These are phyloP conservation scores for Aphanomyces euteiches DNA, from an alignment of 352 stramenopile species.

Conservation along the genomic window DNA sequence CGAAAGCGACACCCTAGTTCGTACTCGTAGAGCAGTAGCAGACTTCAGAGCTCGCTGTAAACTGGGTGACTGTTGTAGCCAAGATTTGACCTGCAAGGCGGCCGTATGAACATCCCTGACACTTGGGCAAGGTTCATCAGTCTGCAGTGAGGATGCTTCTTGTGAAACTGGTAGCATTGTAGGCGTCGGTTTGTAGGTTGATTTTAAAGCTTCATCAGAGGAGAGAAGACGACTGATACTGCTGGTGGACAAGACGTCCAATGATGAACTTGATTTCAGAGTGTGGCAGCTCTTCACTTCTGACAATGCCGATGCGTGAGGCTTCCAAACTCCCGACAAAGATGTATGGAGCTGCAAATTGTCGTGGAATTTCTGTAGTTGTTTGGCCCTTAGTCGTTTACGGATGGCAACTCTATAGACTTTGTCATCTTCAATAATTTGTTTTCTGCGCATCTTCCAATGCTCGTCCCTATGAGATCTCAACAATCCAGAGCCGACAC, in stretches of 20 bases:
- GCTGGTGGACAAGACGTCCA: background rate
- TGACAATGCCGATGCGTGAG: background rate
- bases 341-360: background rate
- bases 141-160: background rate
- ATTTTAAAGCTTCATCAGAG: too few relatives aligned
- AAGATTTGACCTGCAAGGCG: background rate
- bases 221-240: too few relatives aligned
- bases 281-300: background rate
- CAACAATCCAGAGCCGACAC: too few relatives aligned
- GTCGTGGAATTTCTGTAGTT: background rate
- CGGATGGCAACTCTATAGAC: conserved; percentile 4
- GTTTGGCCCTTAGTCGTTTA: background rate
- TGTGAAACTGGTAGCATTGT: background rate
- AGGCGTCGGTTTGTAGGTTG: too few relatives aligned
- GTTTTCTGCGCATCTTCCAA: background rate
- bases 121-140: too few relatives aligned
- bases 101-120: too few relatives aligned
- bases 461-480: background rate
- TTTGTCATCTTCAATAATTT: background rate
- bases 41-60: conserved; percentile 20
- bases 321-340: background rate
- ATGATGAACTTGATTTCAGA: background rate
- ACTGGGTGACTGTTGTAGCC: conserved; percentile 16
- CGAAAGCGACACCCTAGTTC: background rate
- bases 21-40: conserved; percentile 6